Evolutionary conservation across 495 filamentous ascomycete genomes (phyloP).

Genomic region (Tuber brumale): DNA sequence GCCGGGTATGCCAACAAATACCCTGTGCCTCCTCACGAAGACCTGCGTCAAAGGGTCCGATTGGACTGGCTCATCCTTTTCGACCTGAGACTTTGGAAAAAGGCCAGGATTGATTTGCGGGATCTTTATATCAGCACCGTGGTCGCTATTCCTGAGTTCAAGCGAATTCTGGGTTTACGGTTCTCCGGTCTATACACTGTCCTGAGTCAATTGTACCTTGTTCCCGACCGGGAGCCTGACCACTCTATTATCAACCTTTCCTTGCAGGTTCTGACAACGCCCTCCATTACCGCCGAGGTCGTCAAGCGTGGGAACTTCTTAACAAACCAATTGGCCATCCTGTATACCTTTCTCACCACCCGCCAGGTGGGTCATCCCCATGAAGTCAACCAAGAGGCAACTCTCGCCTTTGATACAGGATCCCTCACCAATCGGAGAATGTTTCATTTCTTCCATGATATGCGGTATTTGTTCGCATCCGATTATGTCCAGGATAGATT

Average conservation of each 20-base stretch:
- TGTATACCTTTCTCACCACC: conserved; percentile 95
- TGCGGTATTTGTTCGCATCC: conserved; percentile 80
- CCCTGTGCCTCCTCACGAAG: conserved; percentile 63
- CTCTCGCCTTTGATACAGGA: conserved; percentile 83
- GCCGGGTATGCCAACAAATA: conserved; percentile 53
- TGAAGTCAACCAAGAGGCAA: conserved; percentile 74
- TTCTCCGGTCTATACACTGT: conserved; percentile 91
- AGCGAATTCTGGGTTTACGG: conserved; percentile 84
- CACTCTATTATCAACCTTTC: conserved; percentile 98
- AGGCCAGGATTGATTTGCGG: conserved; percentile 77
- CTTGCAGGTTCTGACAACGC: conserved; percentile 90
- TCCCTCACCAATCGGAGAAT: conserved; percentile 89
- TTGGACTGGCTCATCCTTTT: conserved; percentile 96
- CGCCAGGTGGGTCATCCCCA: conserved; percentile 89
- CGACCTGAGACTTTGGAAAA: conserved; percentile 94
- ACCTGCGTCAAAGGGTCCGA: conserved; percentile 78
- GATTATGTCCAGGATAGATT: conserved; percentile 78
- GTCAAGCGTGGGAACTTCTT: conserved; percentile 94
- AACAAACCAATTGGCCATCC: conserved; percentile 86
- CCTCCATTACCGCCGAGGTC: conserved; percentile 90
- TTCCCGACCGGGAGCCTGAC: conserved; percentile 93
- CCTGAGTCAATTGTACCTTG: conserved; percentile 87
- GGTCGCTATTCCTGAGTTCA: conserved; percentile 89
- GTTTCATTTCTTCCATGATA: conserved; percentile 92
- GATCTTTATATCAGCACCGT: conserved; percentile 95